phyloP scores from a whole-genome alignment of 1,139 yeast genomes.

The Suhomyces panamericanus region DNA sequence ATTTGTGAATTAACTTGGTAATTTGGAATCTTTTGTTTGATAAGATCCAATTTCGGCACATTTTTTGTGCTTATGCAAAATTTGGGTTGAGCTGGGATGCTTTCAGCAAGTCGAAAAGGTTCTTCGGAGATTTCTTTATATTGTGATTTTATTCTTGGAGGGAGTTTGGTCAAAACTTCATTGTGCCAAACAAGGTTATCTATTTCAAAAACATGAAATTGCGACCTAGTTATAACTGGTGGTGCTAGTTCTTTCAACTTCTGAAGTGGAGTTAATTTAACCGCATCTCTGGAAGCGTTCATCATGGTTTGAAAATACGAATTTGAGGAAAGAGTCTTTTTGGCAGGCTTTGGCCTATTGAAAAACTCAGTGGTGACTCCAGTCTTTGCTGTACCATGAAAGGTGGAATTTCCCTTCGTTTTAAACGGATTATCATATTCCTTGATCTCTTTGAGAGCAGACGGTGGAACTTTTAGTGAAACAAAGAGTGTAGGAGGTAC shows the following conservation, averaged over 20 bases:
- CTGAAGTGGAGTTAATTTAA: slow-evolving; percentile 20
- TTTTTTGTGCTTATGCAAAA: not conserved
- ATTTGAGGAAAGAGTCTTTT: slow-evolving; percentile 1
- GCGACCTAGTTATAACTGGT: slow-evolving; percentile 15
- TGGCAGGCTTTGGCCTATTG: slow-evolving; percentile 14
- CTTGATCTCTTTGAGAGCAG: slow-evolving; percentile 28
- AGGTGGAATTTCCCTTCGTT: slow-evolving; percentile 25
- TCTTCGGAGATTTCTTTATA: not conserved
- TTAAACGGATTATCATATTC: slow-evolving; percentile 33
- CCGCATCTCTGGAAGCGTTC: slow-evolving; percentile 22
- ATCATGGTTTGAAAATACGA: slow-evolving; percentile 18
- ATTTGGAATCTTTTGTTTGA: slow-evolving; percentile 11
- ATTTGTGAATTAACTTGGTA: slow-evolving; percentile 17
- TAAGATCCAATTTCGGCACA: slow-evolving; percentile 6
- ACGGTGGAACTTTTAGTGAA: slow-evolving; percentile 29
- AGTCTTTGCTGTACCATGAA: not conserved
- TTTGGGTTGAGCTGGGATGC: not conserved
- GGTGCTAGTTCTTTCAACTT: slow-evolving; percentile 22
- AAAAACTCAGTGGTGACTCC: slow-evolving; percentile 13
- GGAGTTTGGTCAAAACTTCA: not conserved
- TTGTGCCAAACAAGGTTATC: slow-evolving; percentile 4
- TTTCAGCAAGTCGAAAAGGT: not conserved
- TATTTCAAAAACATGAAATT: slow-evolving; percentile 19
- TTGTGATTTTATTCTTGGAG: not conserved
- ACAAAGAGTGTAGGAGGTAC: slow-evolving; percentile 20